Base-by-base conservation (phyloP, 441 rosid species). In the Pelargonium citronellum region DNA sequence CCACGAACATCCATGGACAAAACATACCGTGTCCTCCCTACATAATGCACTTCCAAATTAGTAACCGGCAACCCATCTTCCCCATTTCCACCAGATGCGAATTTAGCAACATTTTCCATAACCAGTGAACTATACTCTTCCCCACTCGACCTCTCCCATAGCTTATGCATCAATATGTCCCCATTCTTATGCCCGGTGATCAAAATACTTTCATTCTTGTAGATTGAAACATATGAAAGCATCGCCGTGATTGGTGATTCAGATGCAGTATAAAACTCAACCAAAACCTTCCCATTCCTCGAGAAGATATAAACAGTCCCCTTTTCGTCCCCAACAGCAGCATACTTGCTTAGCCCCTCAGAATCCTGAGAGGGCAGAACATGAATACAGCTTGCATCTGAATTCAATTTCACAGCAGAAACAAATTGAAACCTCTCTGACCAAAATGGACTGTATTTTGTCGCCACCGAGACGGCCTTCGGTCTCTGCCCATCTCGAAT, bases 151-250 rank as follows among this genome's bases (percentile, higher is more conserved):
- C 82, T 78, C 72, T 91, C 96, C 68, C 82, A 80, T 20, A 95
- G 73, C 80, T 85, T 88, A 78, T 89, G 97, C 71, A 86, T 71
- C 83, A 85, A 73, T 71, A 92, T 75, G 44, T 69, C 82, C 11
- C 98, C 99, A 61, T 88, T 86, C 64, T 77, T 83, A 83, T 91
- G 98, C 64, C 99, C 99, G 0, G 98, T 89, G 30, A 88, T 88
- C 55, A 91, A 67, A 34, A 88, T 72, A 70, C 95, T 91, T 83
- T 92, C 95, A 67, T 95, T 95, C 85, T 75, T 91, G 69, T 79
- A 81, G 58, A 75, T 82, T 0, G 96, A 91, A 66, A 82, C 71
- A 79, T 89, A 92, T 0, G 99, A 95, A 47, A 86, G 84, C 87
- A 92, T 92, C 53, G 97, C 85, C 0, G 91, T 87, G 10, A 95